Evolutionary conservation across 768 basidiomycete species (phyloP), one percentile per base, ranked within the genome.

Genomic region (Amanita thiersii): DNA sequence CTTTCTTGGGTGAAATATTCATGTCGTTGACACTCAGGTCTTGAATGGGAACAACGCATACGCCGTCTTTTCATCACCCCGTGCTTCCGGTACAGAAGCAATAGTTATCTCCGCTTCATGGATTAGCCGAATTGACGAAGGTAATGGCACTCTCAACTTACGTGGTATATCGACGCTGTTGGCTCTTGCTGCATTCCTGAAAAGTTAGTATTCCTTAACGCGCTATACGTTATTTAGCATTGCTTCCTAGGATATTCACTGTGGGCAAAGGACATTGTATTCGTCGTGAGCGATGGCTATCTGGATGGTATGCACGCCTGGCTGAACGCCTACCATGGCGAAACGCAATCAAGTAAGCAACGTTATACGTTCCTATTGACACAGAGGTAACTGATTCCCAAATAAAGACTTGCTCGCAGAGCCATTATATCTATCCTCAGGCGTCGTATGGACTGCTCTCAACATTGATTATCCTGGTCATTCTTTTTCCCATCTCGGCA

Each of bases 391-490:
- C 24, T 18, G 8, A 26, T 35, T 18, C 17, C 19, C 44, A 92
- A n/a, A n/a, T n/a, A n/a, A n/a, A n/a, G 90, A 83, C 54, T 65
- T 91, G 12, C 50, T 65, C n/a, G 73, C 75, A 1, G 78, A 86
- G 25, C 64, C 69, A 6, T 66, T 96, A 26, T 60, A 66, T 24
- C 54, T 87, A 17, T 59, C 77, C 1, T 88, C 89, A 2, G 93
- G 92, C 2, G 84, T 92, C 4, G 86, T 99, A 31, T 99, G 96
- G 96, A 90, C 87, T 1, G 91, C 91, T 8, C 62, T 99, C 34
- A 86, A 86, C 51, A 77, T 99, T 31, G 96, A 98, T 57, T 98
- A 97, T 58, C 89, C 92, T 1, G 87, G 91, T 0, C 94, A 99
- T 60, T 97, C 93, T 0, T 94, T 98, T 62, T 90, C 86, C 7